Evolutionary conservation across 2,329 filamentous ascomycete species (phyloP).

Genomic region (Paracorniculantispora psalliotae): DNA sequence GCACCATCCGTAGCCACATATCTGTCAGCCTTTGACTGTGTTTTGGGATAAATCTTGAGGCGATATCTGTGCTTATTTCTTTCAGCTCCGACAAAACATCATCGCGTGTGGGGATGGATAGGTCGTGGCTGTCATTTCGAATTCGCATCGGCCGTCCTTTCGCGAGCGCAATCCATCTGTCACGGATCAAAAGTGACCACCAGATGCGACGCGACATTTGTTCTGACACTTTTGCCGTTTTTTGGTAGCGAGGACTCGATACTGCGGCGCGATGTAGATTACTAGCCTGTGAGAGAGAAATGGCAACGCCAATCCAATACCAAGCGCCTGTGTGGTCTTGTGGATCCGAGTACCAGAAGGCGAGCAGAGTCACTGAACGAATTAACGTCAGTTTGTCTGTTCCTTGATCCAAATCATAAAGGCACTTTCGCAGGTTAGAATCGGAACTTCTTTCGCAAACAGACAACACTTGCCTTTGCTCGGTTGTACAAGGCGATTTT

Average conservation of each 20-base stretch:
- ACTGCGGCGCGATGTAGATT: background rate
- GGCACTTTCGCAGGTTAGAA: background rate
- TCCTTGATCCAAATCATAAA: background rate
- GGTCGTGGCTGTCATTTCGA: slow-evolving; percentile 5
- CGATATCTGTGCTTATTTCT: background rate
- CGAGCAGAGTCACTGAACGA: background rate
- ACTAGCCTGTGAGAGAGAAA: background rate
- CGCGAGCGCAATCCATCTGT: slow-evolving; percentile 7
- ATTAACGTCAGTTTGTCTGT: background rate
- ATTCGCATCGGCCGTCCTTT: slow-evolving; percentile 11
- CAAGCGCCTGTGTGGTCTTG: slow-evolving; percentile 3
- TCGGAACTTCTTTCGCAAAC: background rate
- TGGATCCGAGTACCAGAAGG: slow-evolving; percentile 3
- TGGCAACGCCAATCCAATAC: slow-evolving; percentile 5
- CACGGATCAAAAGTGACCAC: slow-evolving; percentile 4
- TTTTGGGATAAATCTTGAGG: background rate
- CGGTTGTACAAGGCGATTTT: slow-evolving; percentile 10
- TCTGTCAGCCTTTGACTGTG: background rate
- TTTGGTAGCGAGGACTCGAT: background rate
- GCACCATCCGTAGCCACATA: slow-evolving; percentile 1
- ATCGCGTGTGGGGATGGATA: background rate
- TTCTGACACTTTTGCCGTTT: background rate
- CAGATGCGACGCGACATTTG: background rate
- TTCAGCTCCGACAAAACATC: background rate
- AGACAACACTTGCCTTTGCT: background rate